Percentiles rank a stretch among this genome's conserved stretches.
These are phyloP conservation scores for Trametes cubensis DNA, from an alignment of 768 basidiomycete species.

Conservation along the genomic window DNA sequence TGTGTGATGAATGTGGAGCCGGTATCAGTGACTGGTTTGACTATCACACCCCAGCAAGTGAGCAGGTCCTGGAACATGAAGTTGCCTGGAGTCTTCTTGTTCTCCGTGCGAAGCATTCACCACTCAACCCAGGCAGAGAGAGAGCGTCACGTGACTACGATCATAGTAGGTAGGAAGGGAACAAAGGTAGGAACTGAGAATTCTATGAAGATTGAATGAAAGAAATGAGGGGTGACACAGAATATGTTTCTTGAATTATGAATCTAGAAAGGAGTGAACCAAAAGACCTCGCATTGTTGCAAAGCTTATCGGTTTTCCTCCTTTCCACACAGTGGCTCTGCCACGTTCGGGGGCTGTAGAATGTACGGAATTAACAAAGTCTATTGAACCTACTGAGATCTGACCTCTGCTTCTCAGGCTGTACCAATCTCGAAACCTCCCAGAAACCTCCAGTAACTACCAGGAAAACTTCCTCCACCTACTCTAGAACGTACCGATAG, in stretches of 20 bases:
- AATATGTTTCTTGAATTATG: too few species aligned
- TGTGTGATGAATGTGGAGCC: slow-evolving; percentile 32
- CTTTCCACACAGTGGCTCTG: not conserved
- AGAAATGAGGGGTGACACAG: too few species aligned
- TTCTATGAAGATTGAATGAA: too few species aligned
- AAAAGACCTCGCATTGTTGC: not conserved
- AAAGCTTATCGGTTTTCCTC: not conserved
- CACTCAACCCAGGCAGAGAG: slow-evolving; percentile 40
- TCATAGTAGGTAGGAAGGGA: slow-evolving; percentile 26
- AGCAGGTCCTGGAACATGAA: slow-evolving; percentile 41
- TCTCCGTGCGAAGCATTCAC: slow-evolving; percentile 34
- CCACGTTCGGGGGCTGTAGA: not conserved
- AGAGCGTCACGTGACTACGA: slow-evolving; percentile 41
- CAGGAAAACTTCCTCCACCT: not conserved
- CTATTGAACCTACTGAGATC: too few species aligned
- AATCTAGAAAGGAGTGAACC: too few species aligned
- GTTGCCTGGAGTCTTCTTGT: slow-evolving; percentile 28
- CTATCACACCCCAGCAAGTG: slow-evolving; percentile 42
- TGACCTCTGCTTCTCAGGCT: too few species aligned
- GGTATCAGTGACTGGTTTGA: slow-evolving; percentile 47
- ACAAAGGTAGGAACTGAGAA: slow-evolving; percentile 33
- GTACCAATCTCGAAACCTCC: slow-evolving; percentile 6
- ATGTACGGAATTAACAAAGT: too few species aligned
- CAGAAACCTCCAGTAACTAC: too few species aligned
- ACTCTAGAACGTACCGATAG: too few species aligned